These are phyloP conservation scores for Eucalyptus guilfoylei DNA, from an alignment of 345 rosid genomes.

Conservation along the genomic window DNA sequence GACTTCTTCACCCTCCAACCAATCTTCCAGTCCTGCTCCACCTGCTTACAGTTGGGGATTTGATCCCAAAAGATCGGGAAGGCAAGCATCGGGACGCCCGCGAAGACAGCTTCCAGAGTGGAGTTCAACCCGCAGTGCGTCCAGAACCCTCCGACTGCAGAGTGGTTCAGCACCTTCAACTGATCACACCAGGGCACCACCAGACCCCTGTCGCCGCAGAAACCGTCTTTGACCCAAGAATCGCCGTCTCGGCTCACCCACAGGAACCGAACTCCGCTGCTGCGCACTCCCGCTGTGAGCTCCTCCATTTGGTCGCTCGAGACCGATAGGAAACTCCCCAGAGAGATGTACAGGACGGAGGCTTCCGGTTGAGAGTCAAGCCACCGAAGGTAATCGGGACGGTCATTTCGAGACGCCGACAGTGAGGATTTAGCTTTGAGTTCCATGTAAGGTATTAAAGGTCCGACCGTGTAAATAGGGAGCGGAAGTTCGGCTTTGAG, in stretches of 20 bases:
- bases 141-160: conserved; percentile 17
- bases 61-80: conserved; percentile 10
- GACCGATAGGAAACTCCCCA: conserved; percentile 29
- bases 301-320: conserved; percentile 22
- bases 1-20: conserved; percentile 4
- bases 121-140: conserved; percentile 26
- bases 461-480: conserved; percentile 25
- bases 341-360: conserved; percentile 24
- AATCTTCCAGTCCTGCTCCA: conserved; percentile 14
- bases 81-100: conserved; percentile 13
- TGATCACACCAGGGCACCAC: conserved; percentile 56
- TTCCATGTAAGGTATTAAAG: conserved; percentile 22
- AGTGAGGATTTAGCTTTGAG: neutral
- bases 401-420: neutral
- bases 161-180: conserved; percentile 13
- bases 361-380: conserved; percentile 15
- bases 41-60: neutral
- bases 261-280: conserved; percentile 7
- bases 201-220: conserved; percentile 1
- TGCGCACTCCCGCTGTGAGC: conserved; percentile 9
- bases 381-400: conserved; percentile 2
- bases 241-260: conserved; percentile 14
- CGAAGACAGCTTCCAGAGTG: conserved; percentile 2
- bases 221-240: neutral
- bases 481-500: neutral